Conservation (phyloP, 2,329 filamentous ascomycete species). For the Fusarium proliferatum region DNA sequence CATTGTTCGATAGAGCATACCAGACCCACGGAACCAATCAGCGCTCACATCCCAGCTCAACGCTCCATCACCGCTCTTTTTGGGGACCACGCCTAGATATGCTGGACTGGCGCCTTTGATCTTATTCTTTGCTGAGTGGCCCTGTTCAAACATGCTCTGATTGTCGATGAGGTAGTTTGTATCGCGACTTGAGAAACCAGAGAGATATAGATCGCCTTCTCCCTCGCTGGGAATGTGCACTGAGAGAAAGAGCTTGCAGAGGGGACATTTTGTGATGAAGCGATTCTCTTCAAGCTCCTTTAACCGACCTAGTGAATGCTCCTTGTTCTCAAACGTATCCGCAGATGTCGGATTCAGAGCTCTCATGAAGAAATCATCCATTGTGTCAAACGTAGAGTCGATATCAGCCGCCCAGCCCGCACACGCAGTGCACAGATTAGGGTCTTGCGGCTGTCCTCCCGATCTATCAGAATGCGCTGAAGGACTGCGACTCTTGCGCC, state of each 20-base stretch:
- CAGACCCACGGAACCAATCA: constrained; percentile 49
- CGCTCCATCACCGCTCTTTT: constrained; percentile 45
- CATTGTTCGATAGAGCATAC: constrained; percentile 50
- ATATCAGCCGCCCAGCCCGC: constrained; percentile 50
- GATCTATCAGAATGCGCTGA: constrained; percentile 50
- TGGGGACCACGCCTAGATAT: constrained; percentile 50
- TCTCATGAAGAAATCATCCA: constrained; percentile 46
- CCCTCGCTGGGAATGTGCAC: constrained; percentile 49
- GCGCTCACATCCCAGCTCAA: constrained; percentile 47
- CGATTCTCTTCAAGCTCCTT: constrained; percentile 48
- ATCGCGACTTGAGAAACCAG: constrained; percentile 50
- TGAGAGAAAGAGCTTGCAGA: constrained; percentile 50
- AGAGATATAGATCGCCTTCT: constrained; percentile 46
- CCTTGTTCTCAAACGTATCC: constrained; percentile 48
- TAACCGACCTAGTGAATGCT: constrained; percentile 45
- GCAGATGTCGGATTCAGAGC: constrained; percentile 45
- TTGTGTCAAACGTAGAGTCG: constrained; percentile 48
- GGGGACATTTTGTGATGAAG: constrained; percentile 49
- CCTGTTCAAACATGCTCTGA: constrained; percentile 47
- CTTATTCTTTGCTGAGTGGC: constrained; percentile 46
- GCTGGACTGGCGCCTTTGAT: constrained; percentile 46
- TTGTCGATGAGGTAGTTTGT: constrained; percentile 51
- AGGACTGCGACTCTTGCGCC: constrained; percentile 51
- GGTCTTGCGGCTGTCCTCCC: constrained; percentile 44
- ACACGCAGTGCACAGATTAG: constrained; percentile 47